A percentile compares a stretch with the other conserved stretches of the same genome.
phyloP scores from a whole-genome alignment of 345 rosid species.

The Eucalyptus pauciflora region DNA sequence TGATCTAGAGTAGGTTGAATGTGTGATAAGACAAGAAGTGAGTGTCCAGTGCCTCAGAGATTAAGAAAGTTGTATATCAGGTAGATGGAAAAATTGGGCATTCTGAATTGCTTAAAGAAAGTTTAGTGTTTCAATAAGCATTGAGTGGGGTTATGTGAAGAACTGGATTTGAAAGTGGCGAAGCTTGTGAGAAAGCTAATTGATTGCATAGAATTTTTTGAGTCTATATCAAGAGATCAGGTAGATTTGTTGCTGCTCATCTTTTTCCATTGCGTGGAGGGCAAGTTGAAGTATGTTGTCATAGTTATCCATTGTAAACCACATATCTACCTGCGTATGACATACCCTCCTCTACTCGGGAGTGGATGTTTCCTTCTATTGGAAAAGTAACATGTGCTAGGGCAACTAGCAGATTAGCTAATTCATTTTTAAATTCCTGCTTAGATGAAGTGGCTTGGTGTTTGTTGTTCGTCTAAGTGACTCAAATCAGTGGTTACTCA shows the following conservation, averaged over 20 bases:
- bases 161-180: too few species aligned
- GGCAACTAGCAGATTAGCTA: neutral
- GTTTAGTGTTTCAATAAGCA: too few species aligned
- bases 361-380: neutral
- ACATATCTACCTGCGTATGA: neutral
- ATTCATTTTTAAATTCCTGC: neutral
- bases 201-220: neutral
- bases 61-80: too few species aligned
- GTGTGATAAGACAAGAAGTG: neutral
- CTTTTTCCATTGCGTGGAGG: neutral
- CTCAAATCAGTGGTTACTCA: neutral
- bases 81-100: too few species aligned
- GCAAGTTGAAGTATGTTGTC: neutral
- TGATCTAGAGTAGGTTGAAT: neutral
- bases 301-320: neutral
- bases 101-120: too few species aligned
- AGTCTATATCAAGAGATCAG: neutral
- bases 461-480: neutral
- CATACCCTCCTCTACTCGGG: neutral
- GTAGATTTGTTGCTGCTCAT: neutral
- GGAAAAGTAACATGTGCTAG: neutral
- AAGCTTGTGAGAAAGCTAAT: too few species aligned
- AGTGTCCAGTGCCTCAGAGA: neutral
- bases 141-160: too few species aligned
- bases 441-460: neutral